A percentile compares a stretch with the other conserved stretches of the same genome.
Evolutionary conservation across 2,329 filamentous ascomycete genomes (phyloP).

Genomic region (Dichotomopilus funicola): DNA sequence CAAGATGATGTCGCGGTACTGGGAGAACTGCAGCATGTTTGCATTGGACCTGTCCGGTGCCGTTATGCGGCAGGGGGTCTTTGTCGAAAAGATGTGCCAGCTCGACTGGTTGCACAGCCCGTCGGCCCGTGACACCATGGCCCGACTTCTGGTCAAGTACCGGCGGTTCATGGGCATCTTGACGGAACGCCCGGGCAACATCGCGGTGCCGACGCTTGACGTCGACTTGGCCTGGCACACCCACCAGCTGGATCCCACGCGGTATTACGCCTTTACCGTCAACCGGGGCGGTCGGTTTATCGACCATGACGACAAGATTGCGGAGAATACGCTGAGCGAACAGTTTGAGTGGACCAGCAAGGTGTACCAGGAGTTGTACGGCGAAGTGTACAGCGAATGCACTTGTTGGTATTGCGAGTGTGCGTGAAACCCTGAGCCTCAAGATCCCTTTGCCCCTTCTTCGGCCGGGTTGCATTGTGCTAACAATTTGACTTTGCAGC

Average conservation of each 20-base stretch:
- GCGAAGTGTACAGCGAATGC: slow-evolving; percentile 66
- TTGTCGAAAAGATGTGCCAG: slow-evolving; percentile 64
- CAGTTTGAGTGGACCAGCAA: slow-evolving; percentile 69
- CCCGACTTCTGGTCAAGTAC: slow-evolving; percentile 59
- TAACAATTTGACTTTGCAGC: slow-evolving; percentile 25
- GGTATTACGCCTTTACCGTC: slow-evolving; percentile 56
- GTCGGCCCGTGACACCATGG: slow-evolving; percentile 55
- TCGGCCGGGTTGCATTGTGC: not conserved
- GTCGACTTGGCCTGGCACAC: slow-evolving; percentile 77
- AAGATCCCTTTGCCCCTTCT: not conserved
- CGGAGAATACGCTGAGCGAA: slow-evolving; percentile 55
- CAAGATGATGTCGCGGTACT: slow-evolving; percentile 65
- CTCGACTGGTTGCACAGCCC: slow-evolving; percentile 76
- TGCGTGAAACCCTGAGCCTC: slow-evolving; percentile 18
- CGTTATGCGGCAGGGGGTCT: slow-evolving; percentile 59
- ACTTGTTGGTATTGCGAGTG: slow-evolving; percentile 81
- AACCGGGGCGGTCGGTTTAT: slow-evolving; percentile 50
- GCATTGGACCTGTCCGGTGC: slow-evolving; percentile 59
- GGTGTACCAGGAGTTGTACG: slow-evolving; percentile 58
- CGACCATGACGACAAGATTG: slow-evolving; percentile 80
- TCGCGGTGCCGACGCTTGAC: slow-evolving; percentile 65
- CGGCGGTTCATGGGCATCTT: slow-evolving; percentile 58
- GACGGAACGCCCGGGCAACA: slow-evolving; percentile 35
- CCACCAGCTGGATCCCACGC: slow-evolving; percentile 60
- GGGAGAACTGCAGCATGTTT: slow-evolving; percentile 60